Conservation (phyloP, 257 asterid species). For the Ilex aquifolium region DNA sequence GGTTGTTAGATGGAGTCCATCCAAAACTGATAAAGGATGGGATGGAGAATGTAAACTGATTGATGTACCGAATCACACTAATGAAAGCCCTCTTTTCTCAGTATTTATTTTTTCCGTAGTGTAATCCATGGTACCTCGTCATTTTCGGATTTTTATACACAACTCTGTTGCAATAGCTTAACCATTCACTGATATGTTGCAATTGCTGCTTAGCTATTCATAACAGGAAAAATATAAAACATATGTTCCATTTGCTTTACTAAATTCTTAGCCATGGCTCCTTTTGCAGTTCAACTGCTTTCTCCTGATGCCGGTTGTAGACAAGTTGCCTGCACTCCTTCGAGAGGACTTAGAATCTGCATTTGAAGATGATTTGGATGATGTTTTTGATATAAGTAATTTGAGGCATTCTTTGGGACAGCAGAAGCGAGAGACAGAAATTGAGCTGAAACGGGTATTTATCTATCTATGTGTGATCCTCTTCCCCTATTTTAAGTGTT, state of each 20-base stretch:
- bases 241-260: not conserved
- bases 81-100: too few relatives aligned
- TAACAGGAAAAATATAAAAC: not conserved
- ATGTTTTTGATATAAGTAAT: slow-evolving; percentile 71
- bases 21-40: too few relatives aligned
- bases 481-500: slow-evolving; percentile 3
- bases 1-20: too few relatives aligned
- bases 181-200: too few relatives aligned
- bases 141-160: too few relatives aligned
- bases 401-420: slow-evolving; percentile 70
- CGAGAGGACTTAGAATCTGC: slow-evolving; percentile 84
- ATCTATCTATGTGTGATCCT: slow-evolving; percentile 1
- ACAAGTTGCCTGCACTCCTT: slow-evolving; percentile 88
- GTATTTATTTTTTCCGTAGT: too few relatives aligned
- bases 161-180: too few relatives aligned
- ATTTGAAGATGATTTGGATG: slow-evolving; percentile 67
- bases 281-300: slow-evolving; percentile 87
- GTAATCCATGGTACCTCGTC: too few relatives aligned
- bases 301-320: slow-evolving; percentile 95
- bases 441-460: slow-evolving; percentile 78
- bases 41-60: too few relatives aligned
- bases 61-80: too few relatives aligned
- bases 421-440: slow-evolving; percentile 67
- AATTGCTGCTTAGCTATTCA: too few relatives aligned
- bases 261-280: slow-evolving; percentile 11